Evolutionary conservation across 305 asterid species (phyloP).

Genomic region (Salvia sclarea): DNA sequence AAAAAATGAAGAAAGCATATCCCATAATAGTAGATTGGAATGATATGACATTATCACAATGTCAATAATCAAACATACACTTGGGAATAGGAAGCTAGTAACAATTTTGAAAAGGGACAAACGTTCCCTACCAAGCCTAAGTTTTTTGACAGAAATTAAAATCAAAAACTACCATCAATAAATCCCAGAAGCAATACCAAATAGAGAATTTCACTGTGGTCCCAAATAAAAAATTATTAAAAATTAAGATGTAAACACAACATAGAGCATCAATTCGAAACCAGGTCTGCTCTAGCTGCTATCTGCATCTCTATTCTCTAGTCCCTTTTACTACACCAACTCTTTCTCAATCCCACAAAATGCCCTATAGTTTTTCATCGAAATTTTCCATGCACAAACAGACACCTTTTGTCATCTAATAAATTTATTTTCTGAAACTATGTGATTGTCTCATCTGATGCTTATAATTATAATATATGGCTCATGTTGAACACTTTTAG

Average conservation of each 20-base stretch:
- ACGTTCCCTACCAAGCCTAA: not conserved
- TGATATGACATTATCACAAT: not conserved
- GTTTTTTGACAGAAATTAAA: slow-evolving; percentile 8
- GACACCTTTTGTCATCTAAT: slow-evolving; percentile 13
- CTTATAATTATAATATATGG: not conserved
- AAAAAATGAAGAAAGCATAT: not conserved
- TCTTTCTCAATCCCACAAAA: slow-evolving; percentile 5
- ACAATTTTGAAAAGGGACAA: not conserved
- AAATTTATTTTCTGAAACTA: not conserved
- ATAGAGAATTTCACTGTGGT: slow-evolving; percentile 31
- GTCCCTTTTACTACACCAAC: slow-evolving; percentile 22
- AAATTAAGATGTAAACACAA: slow-evolving; percentile 28
- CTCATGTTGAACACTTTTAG: slow-evolving; percentile 5
- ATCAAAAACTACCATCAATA: slow-evolving; percentile 8
- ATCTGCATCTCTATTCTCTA: slow-evolving; percentile 26
- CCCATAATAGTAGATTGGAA: not conserved
- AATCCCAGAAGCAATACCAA: slow-evolving; percentile 8
- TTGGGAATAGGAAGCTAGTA: not conserved
- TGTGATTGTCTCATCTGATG: not conserved
- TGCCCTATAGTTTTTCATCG: not conserved
- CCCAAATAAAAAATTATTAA: slow-evolving; percentile 16
- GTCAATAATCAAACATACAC: not conserved
- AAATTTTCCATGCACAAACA: not conserved
- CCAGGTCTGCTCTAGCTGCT: slow-evolving; percentile 26
- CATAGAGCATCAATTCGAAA: slow-evolving; percentile 34